Evolutionary conservation across 805 yeast genomes (phyloP), one percentile per base, ranked within the genome.

Genomic region (Ogataea zsoltii): DNA sequence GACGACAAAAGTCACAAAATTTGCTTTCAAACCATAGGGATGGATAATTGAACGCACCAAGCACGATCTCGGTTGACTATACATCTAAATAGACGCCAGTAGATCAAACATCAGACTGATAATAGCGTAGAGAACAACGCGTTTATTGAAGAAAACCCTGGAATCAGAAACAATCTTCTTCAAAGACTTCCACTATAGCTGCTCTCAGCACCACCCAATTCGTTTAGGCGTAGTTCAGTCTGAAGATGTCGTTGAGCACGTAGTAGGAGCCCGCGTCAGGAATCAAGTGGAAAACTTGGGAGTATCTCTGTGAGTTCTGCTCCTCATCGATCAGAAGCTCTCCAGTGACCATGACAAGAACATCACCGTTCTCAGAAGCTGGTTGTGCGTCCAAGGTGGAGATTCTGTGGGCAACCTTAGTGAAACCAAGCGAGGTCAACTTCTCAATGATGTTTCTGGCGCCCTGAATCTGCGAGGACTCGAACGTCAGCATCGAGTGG

Each of bases 381-480:
- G 99, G 99, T 73, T 94, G 99, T 37, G 98, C 98, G 63, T 94
- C 98, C 63, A 94, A 79, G 35, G 98, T 92, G 44, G 96, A 83
- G 64, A 94, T 85, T 73, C 95, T 80, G 75, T 94, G 99, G 41
- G 80, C 85, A 46, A 94, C 97, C 71, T 90, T 90, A 66, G 79
- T 85, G 77, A 94, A 94, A 42, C 97, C 97, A 60, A 94, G 78
- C 31, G 90, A 79, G 19, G 81, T 83, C 56, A 94, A 80, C 68
- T 94, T 92, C 74, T 94, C 98, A 53, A 94, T 90, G 62, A 94
- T 94, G 60, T 76, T 85, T 73, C 85, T 83, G 47, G 96, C 88
- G 57, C 99, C 99, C 75, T 92, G 99, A 55, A 87, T 76, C 76
- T 92, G 97, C 48, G 90, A 76, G 44, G 91, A 83, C 74, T 94